Conservation (phyloP, 495 filamentous ascomycete genomes). For the Entonaema liquescens region DNA sequence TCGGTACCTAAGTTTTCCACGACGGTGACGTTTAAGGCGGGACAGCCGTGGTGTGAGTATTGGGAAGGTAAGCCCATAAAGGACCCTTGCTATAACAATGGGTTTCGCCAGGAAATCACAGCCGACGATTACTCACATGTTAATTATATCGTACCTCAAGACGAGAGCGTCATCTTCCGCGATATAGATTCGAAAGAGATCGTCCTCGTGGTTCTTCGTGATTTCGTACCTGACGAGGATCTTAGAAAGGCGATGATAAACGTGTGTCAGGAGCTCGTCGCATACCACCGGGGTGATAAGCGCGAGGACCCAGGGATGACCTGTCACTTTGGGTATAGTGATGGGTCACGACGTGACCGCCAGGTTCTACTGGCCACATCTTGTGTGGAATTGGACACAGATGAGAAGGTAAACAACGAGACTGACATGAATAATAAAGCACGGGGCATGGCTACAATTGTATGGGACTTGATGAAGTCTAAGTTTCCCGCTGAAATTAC, state of each 20-base stretch:
- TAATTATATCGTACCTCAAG: slow-evolving; percentile 4
- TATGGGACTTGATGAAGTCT: slow-evolving; percentile 19
- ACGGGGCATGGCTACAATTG: slow-evolving; percentile 13
- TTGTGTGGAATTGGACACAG: not conserved
- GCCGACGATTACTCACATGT: not conserved
- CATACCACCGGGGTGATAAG: not conserved
- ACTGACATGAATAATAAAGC: not conserved
- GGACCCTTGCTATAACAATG: not conserved
- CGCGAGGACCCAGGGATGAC: not conserved
- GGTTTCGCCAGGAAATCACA: not conserved
- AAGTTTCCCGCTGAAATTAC: slow-evolving; percentile 5
- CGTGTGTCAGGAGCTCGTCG: not conserved
- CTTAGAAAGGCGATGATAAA: not conserved
- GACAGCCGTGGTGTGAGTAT: not conserved
- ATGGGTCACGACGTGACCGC: not conserved
- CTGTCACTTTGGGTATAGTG: slow-evolving; percentile 2
- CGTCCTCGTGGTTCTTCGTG: slow-evolving; percentile 11
- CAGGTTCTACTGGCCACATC: not conserved
- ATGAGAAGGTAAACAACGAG: not conserved
- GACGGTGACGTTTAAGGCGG: not conserved
- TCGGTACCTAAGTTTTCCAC: not conserved
- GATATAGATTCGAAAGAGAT: slow-evolving; percentile 8
- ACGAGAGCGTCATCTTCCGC: slow-evolving; percentile 21
- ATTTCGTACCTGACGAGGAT: slow-evolving; percentile 4
- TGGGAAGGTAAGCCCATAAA: not conserved